Evolutionary conservation across 164 flowering plant genomes (phyloP).

Genomic region (Amborella trichopoda): DNA sequence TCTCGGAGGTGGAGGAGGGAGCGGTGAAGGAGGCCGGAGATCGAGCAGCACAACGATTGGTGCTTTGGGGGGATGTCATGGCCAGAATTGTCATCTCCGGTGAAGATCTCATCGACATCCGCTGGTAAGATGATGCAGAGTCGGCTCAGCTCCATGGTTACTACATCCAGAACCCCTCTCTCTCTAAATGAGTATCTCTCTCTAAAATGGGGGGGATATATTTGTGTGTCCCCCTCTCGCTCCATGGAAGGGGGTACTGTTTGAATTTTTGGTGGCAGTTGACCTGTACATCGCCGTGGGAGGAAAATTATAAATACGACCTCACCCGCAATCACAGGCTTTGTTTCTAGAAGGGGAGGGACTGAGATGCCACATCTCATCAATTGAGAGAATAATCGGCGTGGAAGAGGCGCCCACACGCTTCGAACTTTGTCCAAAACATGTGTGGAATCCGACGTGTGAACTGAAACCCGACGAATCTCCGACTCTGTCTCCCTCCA

Average conservation of each 20-base stretch:
- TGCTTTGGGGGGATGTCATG: background rate
- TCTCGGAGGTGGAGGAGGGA: background rate
- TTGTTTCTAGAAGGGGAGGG: too few relatives aligned
- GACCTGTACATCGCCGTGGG: background rate
- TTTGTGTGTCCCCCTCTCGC: too few relatives aligned
- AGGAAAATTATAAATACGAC: too few relatives aligned
- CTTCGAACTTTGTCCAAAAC: too few relatives aligned
- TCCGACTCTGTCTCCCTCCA: too few relatives aligned
- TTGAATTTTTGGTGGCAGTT: background rate
- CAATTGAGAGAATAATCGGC: too few relatives aligned
- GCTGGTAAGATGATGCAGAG: constrained; percentile 50
- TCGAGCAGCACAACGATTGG: background rate
- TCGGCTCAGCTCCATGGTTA: constrained; percentile 17
- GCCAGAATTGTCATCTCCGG: background rate
- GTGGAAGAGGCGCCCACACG: too few relatives aligned
- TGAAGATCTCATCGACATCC: constrained; percentile 20
- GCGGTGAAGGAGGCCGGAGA: background rate
- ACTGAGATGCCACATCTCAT: too few relatives aligned
- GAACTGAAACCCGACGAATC: too few relatives aligned
- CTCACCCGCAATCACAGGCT: too few relatives aligned
- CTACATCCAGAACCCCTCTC: background rate
- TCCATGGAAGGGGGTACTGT: constrained; percentile 8
- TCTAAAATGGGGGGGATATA: too few relatives aligned
- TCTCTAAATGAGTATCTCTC: constrained; percentile 5
- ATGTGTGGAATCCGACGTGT: too few relatives aligned